These are phyloP conservation scores for Blastobotrys americana DNA, from an alignment of 805 yeast genomes.

Conservation along the genomic window DNA sequence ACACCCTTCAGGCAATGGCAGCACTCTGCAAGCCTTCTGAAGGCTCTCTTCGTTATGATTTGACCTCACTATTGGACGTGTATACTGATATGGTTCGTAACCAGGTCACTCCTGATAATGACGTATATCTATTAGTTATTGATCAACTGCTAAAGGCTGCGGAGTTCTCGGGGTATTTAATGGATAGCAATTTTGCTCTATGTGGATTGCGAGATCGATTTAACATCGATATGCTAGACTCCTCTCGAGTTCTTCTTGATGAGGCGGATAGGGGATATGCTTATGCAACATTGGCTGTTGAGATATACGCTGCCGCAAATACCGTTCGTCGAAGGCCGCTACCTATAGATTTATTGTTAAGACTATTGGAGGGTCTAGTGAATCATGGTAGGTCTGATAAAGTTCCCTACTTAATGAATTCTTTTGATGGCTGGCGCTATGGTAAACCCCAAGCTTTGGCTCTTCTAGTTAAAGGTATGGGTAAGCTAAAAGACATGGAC, in stretches of 20 bases:
- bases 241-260: conserved; percentile 9
- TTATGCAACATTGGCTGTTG: conserved; percentile 25
- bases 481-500: conserved; percentile 12
- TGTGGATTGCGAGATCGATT: conserved; percentile 6
- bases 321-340: conserved; percentile 19
- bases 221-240: conserved; percentile 6
- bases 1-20: not conserved
- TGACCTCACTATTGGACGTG: conserved; percentile 23
- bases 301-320: conserved; percentile 26
- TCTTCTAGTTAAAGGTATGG: conserved; percentile 21
- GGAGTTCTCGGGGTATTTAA: not conserved
- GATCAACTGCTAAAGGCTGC: conserved; percentile 22
- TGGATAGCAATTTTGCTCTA: conserved; percentile 6
- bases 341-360: conserved; percentile 15
- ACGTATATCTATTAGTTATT: conserved; percentile 26
- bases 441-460: conserved; percentile 9
- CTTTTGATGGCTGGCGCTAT: conserved; percentile 11
- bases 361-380: conserved; percentile 19
- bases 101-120: conserved; percentile 21
- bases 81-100: conserved; percentile 24
- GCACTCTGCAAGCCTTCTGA: conserved; percentile 7
- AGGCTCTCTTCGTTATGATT: conserved; percentile 11
- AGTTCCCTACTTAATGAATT: conserved; percentile 2
- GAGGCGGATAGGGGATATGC: conserved; percentile 12
- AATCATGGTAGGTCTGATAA: conserved; percentile 7